Evolutionary conservation across 2,329 filamentous ascomycete species (phyloP).

Genomic region (Ploettnerulaceae sp.): DNA sequence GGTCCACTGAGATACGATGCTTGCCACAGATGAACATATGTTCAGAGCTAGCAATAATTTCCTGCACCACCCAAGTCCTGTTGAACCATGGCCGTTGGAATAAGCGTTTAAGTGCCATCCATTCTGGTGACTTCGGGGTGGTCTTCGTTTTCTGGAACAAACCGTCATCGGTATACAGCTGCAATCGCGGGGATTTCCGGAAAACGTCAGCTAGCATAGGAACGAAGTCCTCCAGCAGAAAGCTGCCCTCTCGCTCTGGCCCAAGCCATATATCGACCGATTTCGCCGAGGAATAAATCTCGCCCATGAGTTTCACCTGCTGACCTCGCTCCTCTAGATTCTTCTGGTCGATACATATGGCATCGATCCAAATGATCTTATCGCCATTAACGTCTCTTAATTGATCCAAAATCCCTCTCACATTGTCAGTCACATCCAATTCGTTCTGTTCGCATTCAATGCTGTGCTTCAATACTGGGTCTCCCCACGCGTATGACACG

Average conservation of each 20-base stretch:
- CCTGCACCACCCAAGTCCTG: background rate
- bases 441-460: background rate
- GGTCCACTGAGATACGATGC: background rate
- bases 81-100: background rate
- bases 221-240: background rate
- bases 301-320: background rate
- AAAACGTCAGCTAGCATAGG: background rate
- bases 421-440: background rate
- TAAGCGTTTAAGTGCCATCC: background rate
- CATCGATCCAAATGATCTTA: background rate
- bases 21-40: background rate
- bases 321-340: background rate
- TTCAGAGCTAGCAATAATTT: background rate
- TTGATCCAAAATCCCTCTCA: background rate
- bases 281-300: background rate
- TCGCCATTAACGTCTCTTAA: background rate
- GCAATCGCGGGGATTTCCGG: background rate
- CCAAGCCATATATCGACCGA: background rate
- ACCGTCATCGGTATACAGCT: background rate
- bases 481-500: background rate
- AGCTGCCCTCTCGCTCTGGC: background rate
- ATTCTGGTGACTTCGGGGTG: background rate
- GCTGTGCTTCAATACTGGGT: background rate
- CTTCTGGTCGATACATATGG: too few species aligned
- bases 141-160: background rate